These are phyloP conservation scores for Penicillium fimorum DNA, from an alignment of 495 filamentous ascomycete species.

Conservation along the genomic window DNA sequence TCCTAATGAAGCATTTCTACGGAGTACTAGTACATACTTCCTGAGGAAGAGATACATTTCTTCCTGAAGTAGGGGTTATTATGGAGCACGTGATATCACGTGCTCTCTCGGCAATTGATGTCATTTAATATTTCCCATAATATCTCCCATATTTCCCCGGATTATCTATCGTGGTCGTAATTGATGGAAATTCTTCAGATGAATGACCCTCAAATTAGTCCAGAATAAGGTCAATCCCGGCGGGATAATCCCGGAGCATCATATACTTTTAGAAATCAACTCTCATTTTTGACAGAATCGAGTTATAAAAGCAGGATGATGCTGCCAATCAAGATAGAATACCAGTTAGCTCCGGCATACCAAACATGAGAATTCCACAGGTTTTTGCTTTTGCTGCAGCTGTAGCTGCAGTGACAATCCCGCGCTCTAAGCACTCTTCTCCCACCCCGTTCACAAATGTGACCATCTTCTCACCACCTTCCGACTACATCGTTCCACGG, in stretches of 20 bases:
- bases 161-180: neutral
- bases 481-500: conserved; percentile 36
- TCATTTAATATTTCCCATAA: neutral
- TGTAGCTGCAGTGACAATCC: conserved; percentile 15
- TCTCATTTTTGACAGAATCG: neutral
- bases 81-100: neutral
- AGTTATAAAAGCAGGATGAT: conserved; percentile 11
- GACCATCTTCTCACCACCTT: conserved; percentile 36
- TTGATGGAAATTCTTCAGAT: conserved; percentile 19
- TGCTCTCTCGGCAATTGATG: conserved; percentile 3
- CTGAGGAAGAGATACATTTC: neutral
- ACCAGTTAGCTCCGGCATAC: conserved; percentile 8
- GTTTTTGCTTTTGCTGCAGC: conserved; percentile 21
- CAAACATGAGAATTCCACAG: conserved; percentile 17
- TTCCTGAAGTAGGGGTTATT: neutral
- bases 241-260: conserved; percentile 23
- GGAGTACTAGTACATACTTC: neutral
- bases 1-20: too few species aligned
- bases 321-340: neutral
- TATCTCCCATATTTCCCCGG: conserved; percentile 1
- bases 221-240: conserved; percentile 31
- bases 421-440: conserved; percentile 4
- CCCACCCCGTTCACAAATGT: conserved; percentile 17
- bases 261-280: neutral
- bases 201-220: conserved; percentile 11